Evolutionary conservation across 176 grass and related monocot species (phyloP), one percentile per base, ranked within the genome.

Genomic region (Poa annua): DNA sequence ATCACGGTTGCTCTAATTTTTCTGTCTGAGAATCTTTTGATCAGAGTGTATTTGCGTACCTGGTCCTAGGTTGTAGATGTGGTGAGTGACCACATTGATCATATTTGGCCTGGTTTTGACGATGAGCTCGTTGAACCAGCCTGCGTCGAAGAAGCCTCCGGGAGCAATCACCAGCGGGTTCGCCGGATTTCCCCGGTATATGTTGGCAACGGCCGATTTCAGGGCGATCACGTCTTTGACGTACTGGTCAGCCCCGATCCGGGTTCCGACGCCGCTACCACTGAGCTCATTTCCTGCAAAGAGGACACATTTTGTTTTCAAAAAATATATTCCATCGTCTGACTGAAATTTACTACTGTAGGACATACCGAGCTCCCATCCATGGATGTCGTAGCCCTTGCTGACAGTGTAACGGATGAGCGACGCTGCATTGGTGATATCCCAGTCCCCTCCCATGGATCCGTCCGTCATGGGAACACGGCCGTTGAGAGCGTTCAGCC

Each of bases 41-140:
- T 47, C 68, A 8, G 5, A 0, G 1, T 14, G n/a, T n/a, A 21
- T 34, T 76, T 53, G 47, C 44, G 66, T 88, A 93, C 96, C 96
- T 87, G 96, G 64, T 24, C 96, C 93, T 32, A 99, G 35, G 63
- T 92, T 99, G 80, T 99, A 99, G 36, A 99, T 92, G 80, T 99
- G 96, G 56, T 99, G 96, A 48, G 80, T 99, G 78, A 99, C 50
- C 20, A 89, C 96, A 81, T 96, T 85, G 76, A 99, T 5, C 14
- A 77, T 78, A 17, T 80, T 85, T 33, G 96, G 91, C 86, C 61
- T 90, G 59, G 93, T 92, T 62, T 90, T 96, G 80, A 35, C 72
- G 38, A 99, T 67, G 17, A 99, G 29, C 24, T 99, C 55, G 2
- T 32, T 65, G 62, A 89, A 99, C 96, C 93, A 99, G 7, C 4